Evolutionary conservation across 371 early-diverging fungal genomes (phyloP).

Genomic region (Mucor mucedo): DNA sequence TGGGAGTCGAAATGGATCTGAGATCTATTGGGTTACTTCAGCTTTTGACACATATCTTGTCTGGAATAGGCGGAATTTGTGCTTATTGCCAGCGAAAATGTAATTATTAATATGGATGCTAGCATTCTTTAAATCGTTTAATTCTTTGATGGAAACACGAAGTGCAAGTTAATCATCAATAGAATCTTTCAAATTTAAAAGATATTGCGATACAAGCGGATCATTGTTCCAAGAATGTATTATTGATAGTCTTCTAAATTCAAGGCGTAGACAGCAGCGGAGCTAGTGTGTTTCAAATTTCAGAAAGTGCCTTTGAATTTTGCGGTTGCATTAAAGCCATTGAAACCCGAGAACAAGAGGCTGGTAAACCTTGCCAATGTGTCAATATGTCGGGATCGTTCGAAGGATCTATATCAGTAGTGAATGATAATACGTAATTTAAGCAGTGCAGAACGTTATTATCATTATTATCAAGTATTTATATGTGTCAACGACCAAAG

Average conservation of each 20-base stretch:
- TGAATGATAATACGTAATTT: neutral
- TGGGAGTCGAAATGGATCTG: neutral
- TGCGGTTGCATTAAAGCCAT: neutral
- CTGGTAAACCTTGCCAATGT: neutral
- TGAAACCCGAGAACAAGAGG: neutral
- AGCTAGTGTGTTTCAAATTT: neutral
- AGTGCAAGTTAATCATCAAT: neutral
- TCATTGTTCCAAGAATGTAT: constrained; percentile 1
- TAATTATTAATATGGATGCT: neutral
- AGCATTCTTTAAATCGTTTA: neutral
- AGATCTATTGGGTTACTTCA: neutral
- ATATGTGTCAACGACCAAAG: neutral
- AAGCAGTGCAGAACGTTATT: neutral
- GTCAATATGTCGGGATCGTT: neutral
- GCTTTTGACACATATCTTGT: neutral
- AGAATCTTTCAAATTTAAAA: neutral
- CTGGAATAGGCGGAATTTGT: too few species aligned
- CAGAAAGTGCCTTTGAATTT: neutral
- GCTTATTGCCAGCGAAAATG: neutral
- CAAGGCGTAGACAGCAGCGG: neutral
- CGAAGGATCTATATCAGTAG: neutral
- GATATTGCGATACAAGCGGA: neutral
- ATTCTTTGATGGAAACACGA: too few species aligned
- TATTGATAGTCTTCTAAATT: neutral
- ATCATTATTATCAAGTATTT: neutral